phyloP scores from a whole-genome alignment of 139 green algal genomes.

The Pseudopediastrum boryanum region DNA sequence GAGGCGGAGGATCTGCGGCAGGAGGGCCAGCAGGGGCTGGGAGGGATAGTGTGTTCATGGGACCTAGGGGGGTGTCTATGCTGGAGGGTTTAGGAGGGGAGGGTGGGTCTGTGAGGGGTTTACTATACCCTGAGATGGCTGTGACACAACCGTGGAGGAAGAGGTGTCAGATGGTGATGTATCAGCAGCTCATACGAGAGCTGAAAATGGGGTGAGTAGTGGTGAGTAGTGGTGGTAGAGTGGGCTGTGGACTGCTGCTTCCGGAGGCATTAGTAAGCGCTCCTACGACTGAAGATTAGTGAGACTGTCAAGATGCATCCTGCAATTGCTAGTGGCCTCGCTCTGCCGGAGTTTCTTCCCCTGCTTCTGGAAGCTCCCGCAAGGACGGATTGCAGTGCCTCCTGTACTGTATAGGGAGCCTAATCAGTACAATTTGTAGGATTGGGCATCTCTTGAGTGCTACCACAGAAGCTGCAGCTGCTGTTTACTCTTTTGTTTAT shows the following conservation, averaged over 20 bases:
- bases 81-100: background rate
- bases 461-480: too few species aligned
- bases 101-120: background rate
- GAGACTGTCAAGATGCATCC: background rate
- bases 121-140: constrained; percentile 30
- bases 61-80: background rate
- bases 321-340: background rate
- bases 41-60: background rate
- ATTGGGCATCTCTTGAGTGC: too few species aligned
- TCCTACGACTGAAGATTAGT: background rate
- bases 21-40: background rate
- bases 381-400: background rate
- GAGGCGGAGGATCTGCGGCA: background rate
- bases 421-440: too few species aligned
- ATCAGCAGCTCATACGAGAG: constrained; percentile 24
- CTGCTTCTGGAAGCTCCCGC: background rate
- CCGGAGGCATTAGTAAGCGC: background rate
- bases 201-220: constrained; percentile 26
- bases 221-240: background rate
- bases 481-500: too few species aligned
- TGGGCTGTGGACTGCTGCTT: background rate
- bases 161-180: constrained; percentile 17
- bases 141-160: constrained; percentile 12
- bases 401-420: too few species aligned
- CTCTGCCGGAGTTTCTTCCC: background rate